phyloP scores from a whole-genome alignment of 352 stramenopile genomes.

The Paralagenidium karlingii region DNA sequence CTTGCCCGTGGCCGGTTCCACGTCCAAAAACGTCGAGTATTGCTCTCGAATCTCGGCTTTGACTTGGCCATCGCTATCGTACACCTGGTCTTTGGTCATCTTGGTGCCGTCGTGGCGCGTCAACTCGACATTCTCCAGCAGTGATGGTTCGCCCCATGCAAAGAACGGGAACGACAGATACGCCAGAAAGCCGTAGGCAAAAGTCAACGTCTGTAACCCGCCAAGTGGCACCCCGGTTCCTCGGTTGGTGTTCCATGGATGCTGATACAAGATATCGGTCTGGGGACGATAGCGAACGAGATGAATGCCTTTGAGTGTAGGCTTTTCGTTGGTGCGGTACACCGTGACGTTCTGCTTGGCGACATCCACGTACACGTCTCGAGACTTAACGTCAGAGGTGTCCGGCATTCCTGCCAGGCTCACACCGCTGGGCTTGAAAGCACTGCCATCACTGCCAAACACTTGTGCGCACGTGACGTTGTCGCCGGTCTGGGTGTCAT shows the following conservation, averaged over 20 bases:
- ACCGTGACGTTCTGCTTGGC: slow-evolving; percentile 41
- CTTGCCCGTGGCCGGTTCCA: slow-evolving; percentile 39
- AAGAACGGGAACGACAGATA: slow-evolving; percentile 62
- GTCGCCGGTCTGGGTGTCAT: slow-evolving; percentile 22
- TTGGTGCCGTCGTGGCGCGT: slow-evolving; percentile 34
- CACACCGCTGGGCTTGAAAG: slow-evolving; percentile 24
- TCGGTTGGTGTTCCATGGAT: slow-evolving; percentile 10
- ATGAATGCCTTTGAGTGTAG: slow-evolving; percentile 28
- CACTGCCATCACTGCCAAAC: slow-evolving; percentile 25
- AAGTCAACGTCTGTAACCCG: slow-evolving; percentile 47
- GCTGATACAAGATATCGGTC: slow-evolving; percentile 21
- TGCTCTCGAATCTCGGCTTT: slow-evolving; percentile 20
- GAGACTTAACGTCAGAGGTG: slow-evolving; percentile 10
- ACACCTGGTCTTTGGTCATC: slow-evolving; percentile 21
- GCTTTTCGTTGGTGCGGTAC: slow-evolving; percentile 16
- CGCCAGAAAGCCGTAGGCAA: slow-evolving; percentile 49
- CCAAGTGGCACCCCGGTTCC: slow-evolving; percentile 43
- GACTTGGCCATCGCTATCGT: slow-evolving; percentile 24
- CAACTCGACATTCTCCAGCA: slow-evolving; percentile 32
- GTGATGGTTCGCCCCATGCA: slow-evolving; percentile 33
- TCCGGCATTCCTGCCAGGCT: slow-evolving; percentile 33
- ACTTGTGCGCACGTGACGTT: slow-evolving; percentile 52
- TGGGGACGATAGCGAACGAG: slow-evolving; percentile 34
- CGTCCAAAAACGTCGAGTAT: slow-evolving; percentile 50
- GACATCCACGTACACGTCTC: slow-evolving; percentile 1